These are phyloP conservation scores for Clavispora vitiphila DNA, from an alignment of 805 yeast genomes.

Conservation along the genomic window DNA sequence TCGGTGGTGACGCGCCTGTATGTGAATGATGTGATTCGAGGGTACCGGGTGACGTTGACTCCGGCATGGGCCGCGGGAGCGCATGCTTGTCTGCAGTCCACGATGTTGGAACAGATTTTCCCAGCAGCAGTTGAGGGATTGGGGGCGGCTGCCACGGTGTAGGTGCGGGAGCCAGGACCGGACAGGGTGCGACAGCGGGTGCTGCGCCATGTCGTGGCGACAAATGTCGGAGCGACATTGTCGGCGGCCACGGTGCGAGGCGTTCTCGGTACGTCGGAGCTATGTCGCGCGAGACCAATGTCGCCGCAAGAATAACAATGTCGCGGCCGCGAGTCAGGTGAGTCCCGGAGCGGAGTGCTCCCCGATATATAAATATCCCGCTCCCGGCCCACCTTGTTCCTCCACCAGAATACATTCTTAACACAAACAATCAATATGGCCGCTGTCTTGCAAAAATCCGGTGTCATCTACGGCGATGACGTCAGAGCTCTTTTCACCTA, in stretches of 20 bases:
- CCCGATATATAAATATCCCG: constrained; percentile 5
- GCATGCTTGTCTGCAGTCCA: neutral
- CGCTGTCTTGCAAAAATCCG: constrained; percentile 64
- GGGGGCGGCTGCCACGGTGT: no score
- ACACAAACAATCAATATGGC: constrained; percentile 11
- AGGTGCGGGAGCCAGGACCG: no score
- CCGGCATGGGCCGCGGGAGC: neutral
- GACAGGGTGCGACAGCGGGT: no score
- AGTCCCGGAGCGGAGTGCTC: constrained; percentile 21
- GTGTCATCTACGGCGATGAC: constrained; percentile 99
- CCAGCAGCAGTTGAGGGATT: no score
- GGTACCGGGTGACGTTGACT: neutral
- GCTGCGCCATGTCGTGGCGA: no score
- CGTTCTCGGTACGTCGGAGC: no score
- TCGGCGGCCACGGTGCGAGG: no score
- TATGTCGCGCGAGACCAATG: constrained; percentile 5
- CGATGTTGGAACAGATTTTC: neutral
- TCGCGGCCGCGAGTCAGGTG: constrained; percentile 7
- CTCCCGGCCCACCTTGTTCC: neutral
- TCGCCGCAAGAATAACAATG: constrained; percentile 3
- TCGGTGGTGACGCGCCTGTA: neutral
- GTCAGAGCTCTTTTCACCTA: constrained; percentile 81
- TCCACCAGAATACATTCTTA: neutral
- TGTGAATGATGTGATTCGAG: neutral
- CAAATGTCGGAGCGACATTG: no score